phyloP scores from a whole-genome alignment of 2,329 filamentous ascomycete species.

The Fusarium fujikuroi region DNA sequence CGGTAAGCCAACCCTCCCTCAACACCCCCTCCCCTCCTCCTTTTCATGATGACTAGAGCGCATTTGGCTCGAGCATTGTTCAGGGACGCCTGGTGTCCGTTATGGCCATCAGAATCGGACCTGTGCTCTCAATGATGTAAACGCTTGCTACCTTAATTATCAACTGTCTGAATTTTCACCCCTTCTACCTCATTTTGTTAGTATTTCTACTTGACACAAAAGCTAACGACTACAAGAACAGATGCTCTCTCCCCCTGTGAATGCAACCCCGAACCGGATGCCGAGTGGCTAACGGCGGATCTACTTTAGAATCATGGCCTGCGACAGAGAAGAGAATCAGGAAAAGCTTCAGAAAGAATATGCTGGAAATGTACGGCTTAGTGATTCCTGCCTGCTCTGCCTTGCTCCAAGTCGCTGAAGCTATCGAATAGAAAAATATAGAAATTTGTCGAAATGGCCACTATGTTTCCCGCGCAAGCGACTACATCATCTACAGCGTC shows the following conservation, averaged over 20 bases:
- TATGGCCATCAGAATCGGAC: conserved; percentile 75
- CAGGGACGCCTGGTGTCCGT: conserved; percentile 71
- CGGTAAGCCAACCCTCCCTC: conserved; percentile 39
- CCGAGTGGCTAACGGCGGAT: conserved; percentile 45
- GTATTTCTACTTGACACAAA: not conserved
- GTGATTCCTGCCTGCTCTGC: conserved; percentile 37
- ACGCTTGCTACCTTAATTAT: conserved; percentile 91
- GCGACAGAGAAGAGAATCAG: conserved; percentile 91
- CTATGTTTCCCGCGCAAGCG: conserved; percentile 93
- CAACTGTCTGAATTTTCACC: conserved; percentile 77
- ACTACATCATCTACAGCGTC: conserved; percentile 99
- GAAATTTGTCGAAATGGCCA: conserved; percentile 94
- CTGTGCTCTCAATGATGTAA: conserved; percentile 95
- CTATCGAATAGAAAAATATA: conserved; percentile 72
- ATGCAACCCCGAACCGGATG: conserved; percentile 21
- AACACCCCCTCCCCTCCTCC: conserved; percentile 20
- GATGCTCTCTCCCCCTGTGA: conserved; percentile 18
- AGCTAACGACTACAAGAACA: conserved; percentile 42
- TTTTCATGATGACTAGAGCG: conserved; percentile 98
- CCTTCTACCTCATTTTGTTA: conserved; percentile 19
- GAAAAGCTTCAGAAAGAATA: conserved; percentile 85
- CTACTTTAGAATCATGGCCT: conserved; percentile 83
- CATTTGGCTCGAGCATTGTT: conserved; percentile 99
- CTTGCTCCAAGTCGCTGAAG: conserved; percentile 59
- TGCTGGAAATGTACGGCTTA: conserved; percentile 78